Conservation (phyloP, 192 early-diverging fungal genomes). For the Coemansia sp. region DNA sequence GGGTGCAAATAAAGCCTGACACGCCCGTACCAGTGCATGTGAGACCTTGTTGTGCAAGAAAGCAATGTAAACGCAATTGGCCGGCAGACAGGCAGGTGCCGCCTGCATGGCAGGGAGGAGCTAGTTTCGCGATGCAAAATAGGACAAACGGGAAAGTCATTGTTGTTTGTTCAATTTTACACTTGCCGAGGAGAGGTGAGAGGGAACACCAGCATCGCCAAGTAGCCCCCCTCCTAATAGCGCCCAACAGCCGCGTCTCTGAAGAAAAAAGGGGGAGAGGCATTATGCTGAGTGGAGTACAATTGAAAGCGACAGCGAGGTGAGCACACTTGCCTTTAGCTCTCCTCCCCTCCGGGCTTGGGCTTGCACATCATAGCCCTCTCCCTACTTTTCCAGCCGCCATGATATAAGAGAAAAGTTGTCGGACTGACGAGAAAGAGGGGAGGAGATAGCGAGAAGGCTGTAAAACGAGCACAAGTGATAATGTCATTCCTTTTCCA, state of each 20-base stretch:
- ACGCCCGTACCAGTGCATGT: neutral
- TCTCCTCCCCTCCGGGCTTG: neutral
- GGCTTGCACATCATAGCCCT: constrained; percentile 8
- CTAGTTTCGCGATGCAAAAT: neutral
- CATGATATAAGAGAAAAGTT: constrained; percentile 11
- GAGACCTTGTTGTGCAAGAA: constrained; percentile 5
- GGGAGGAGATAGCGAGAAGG: neutral
- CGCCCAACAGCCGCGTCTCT: neutral
- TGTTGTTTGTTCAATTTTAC: constrained; percentile 22
- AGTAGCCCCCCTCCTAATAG: neutral
- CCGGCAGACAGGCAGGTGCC: constrained; percentile 4
- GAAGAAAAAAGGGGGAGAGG: constrained; percentile 10
- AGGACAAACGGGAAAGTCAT: constrained; percentile 11
- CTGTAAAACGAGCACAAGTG: constrained; percentile 4
- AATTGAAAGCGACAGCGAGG: constrained; percentile 20
- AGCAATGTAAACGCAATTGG: neutral
- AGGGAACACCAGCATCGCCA: constrained; percentile 2
- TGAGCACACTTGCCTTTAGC: neutral
- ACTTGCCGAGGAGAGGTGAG: constrained; percentile 21
- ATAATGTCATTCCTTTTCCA: constrained; percentile 4
- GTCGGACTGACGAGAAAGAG: constrained; percentile 1
- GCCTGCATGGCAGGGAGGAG: neutral
- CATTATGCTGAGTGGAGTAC: constrained; percentile 17
- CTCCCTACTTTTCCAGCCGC: neutral
- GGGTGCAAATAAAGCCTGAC: neutral